Evolutionary conservation across 1,284 basidiomycete species (phyloP).

Genomic region (Ganoderma multipileum): DNA sequence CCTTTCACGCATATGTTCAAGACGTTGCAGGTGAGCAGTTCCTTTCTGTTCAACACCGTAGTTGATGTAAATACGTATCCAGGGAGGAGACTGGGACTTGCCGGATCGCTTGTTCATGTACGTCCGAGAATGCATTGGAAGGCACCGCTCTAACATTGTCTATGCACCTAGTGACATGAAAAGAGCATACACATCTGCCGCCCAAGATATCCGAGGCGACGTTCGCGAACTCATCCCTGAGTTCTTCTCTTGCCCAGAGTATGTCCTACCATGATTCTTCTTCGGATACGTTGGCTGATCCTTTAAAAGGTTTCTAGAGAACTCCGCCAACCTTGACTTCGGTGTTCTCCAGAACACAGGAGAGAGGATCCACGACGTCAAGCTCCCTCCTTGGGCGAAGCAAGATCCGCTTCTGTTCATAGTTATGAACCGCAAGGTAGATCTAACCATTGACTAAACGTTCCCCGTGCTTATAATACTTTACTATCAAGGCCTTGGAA

Average conservation of each 20-base stretch:
- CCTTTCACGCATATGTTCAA: slow-evolving; percentile 96
- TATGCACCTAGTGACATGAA: slow-evolving; percentile 63
- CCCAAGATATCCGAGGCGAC: slow-evolving; percentile 88
- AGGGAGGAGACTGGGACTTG: slow-evolving; percentile 96
- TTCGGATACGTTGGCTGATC: background rate
- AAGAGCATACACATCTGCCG: slow-evolving; percentile 86
- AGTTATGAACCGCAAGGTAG: slow-evolving; percentile 78
- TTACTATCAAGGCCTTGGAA: slow-evolving; percentile 78
- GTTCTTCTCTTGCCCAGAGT: slow-evolving; percentile 86
- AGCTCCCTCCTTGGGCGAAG: slow-evolving; percentile 91
- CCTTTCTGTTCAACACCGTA: background rate
- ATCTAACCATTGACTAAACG: slow-evolving; percentile 8
- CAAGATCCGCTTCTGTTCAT: slow-evolving; percentile 88
- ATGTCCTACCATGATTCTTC: slow-evolving; percentile 28
- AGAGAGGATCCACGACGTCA: slow-evolving; percentile 87
- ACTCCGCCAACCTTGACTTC: slow-evolving; percentile 80
- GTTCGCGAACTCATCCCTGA: slow-evolving; percentile 95
- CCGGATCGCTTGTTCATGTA: slow-evolving; percentile 91
- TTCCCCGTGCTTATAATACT: background rate
- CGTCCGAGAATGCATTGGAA: slow-evolving; percentile 18
- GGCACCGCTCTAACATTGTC: background rate
- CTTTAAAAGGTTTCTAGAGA: slow-evolving; percentile 69
- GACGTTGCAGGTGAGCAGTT: slow-evolving; percentile 67
- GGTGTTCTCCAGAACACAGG: slow-evolving; percentile 85
- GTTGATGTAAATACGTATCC: slow-evolving; percentile 5